Evolutionary conservation across 768 basidiomycete species (phyloP).

Genomic region (Naematelia encephala): DNA sequence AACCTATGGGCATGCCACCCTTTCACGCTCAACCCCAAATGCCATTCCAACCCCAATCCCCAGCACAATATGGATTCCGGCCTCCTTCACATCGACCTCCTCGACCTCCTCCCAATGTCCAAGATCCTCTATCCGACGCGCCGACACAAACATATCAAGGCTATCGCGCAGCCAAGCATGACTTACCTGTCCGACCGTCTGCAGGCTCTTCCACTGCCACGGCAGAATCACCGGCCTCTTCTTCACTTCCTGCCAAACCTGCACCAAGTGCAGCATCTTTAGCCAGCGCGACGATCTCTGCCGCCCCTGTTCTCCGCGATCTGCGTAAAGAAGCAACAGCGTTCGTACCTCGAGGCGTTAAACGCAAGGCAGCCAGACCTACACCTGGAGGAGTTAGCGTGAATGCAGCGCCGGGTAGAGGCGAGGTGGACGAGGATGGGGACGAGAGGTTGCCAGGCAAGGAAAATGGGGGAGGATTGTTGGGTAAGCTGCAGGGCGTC

Average conservation of each 20-base stretch:
- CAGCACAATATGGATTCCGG: neutral
- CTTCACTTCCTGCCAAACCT: constrained; percentile 26
- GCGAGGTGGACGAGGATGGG: constrained; percentile 33
- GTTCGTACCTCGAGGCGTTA: constrained; percentile 79
- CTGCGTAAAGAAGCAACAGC: constrained; percentile 91
- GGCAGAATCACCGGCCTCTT: constrained; percentile 34
- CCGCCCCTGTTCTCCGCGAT: constrained; percentile 83
- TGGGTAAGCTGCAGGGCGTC: constrained; percentile 45
- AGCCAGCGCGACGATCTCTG: constrained; percentile 65
- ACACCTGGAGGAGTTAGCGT: constrained; percentile 12
- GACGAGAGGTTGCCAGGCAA: constrained; percentile 21
- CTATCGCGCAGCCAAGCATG: constrained; percentile 57
- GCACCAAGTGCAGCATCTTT: constrained; percentile 52
- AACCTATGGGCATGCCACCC: constrained; percentile 4
- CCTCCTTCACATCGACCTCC: constrained; percentile 14
- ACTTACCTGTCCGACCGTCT: constrained; percentile 34
- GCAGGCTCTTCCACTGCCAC: constrained; percentile 41
- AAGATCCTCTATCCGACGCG: constrained; percentile 71
- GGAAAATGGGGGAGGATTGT: constrained; percentile 27
- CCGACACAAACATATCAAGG: constrained; percentile 78
- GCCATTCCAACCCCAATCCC: constrained; percentile 12
- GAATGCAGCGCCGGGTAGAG: constrained; percentile 42
- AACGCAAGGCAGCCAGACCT: constrained; percentile 61
- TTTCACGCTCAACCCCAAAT: constrained; percentile 6
- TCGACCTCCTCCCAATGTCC: constrained; percentile 46